These are phyloP conservation scores for Amphibolis antarctica DNA, from an alignment of 106 monocot species.

Conservation along the genomic window DNA sequence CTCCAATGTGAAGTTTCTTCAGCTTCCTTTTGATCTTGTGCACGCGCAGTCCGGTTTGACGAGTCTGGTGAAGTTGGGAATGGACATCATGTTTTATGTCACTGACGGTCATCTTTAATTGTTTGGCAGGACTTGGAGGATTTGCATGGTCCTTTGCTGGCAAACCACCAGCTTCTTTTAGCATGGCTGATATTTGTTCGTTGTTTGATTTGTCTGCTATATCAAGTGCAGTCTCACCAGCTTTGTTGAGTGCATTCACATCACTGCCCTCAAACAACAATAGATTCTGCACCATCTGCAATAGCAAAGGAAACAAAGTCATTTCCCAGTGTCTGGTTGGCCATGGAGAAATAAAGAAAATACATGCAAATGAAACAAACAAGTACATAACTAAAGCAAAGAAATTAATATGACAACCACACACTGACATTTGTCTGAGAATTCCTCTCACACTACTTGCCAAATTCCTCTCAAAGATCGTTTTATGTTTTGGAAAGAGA, in stretches of 20 bases:
- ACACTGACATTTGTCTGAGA: no score
- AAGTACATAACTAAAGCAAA: no score
- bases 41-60: conserved; percentile 12
- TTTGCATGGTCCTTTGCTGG: conserved; percentile 13
- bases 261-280: conserved; percentile 11
- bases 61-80: conserved; percentile 18
- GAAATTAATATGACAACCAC: no score
- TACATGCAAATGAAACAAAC: no score
- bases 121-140: conserved; percentile 22
- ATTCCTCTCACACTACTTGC: no score
- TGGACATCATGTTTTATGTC: conserved; percentile 27
- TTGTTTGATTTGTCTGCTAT: conserved; percentile 13
- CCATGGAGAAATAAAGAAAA: no score
- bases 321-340: not conserved
- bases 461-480: no score
- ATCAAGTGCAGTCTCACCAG: conserved; percentile 18
- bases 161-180: conserved; percentile 5
- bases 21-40: conserved; percentile 15
- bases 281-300: conserved; percentile 14
- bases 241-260: conserved; percentile 18
- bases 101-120: conserved; percentile 20
- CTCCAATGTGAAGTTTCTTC: conserved; percentile 25
- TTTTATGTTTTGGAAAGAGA: no score
- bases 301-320: not conserved
- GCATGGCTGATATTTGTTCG: conserved; percentile 10